Evolutionary conservation across 495 filamentous ascomycete genomes (phyloP).

Genomic region (Aspergillus diversus): DNA sequence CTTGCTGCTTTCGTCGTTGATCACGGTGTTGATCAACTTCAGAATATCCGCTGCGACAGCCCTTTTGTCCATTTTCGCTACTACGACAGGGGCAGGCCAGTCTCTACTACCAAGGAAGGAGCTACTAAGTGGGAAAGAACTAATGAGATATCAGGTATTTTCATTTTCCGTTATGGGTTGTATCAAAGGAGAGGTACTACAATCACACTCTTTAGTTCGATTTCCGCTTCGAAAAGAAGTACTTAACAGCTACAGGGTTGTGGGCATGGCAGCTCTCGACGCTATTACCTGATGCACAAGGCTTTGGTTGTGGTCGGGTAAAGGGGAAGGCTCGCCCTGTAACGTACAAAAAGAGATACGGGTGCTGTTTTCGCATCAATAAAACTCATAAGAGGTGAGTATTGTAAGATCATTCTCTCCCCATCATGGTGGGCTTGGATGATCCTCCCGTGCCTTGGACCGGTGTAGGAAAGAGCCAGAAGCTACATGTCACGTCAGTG

Average conservation of each 20-base stretch:
- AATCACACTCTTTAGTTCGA: background rate
- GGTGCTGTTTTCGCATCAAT: constrained; percentile 11
- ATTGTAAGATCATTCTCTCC: constrained; percentile 17
- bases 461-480: constrained; percentile 31
- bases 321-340: background rate
- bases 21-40: background rate
- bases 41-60: background rate
- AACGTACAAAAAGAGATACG: constrained; percentile 20
- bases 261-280: background rate
- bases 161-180: background rate
- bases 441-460: constrained; percentile 18
- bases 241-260: background rate
- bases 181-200: background rate
- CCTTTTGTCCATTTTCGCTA: background rate
- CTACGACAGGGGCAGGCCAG: background rate
- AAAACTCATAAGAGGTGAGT: constrained; percentile 23
- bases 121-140: background rate
- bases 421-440: constrained; percentile 17
- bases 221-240: background rate
- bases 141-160: background rate
- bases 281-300: background rate
- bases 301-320: background rate
- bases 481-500: constrained; percentile 31
- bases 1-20: background rate
- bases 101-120: background rate